These are phyloP conservation scores for Plasmodium fragile DNA, from an alignment of 169 alveolate genomes.

Conservation along the genomic window DNA sequence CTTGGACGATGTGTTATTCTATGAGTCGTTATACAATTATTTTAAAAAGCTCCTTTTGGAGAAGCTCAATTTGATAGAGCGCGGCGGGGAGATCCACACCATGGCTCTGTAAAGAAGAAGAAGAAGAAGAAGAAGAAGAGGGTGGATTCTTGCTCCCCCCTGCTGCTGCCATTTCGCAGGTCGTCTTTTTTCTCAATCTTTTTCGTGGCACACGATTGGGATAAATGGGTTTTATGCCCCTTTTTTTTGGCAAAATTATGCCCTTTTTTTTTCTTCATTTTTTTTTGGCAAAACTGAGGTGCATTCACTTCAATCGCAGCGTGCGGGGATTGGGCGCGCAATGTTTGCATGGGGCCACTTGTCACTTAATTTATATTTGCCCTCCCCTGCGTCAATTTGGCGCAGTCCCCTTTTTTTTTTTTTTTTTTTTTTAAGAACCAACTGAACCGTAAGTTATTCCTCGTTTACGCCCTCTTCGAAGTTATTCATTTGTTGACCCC, in stretches of 20 bases:
- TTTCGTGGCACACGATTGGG: not conserved
- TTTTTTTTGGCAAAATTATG: not conserved
- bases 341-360: not conserved
- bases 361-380: not conserved
- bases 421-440: not conserved
- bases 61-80: slow-evolving; percentile 44
- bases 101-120: not conserved
- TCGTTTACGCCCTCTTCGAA: not conserved
- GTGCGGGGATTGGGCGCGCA: not conserved
- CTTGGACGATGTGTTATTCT: slow-evolving; percentile 58
- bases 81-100: slow-evolving; percentile 13
- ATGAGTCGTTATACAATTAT: slow-evolving; percentile 10
- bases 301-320: not conserved
- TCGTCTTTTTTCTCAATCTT: not conserved
- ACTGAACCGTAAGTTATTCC: not conserved
- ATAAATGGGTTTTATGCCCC: not conserved
- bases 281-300: not conserved
- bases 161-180: not conserved
- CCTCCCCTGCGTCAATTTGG: not conserved
- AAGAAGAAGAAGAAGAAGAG: not conserved
- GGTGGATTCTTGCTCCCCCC: no score
- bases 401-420: not conserved
- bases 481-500: not conserved
- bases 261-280: not conserved
- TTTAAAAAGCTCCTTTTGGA: slow-evolving; percentile 49